These are phyloP conservation scores for Lyophyllum semitale DNA, from an alignment of 768 basidiomycete species.

Conservation along the genomic window DNA sequence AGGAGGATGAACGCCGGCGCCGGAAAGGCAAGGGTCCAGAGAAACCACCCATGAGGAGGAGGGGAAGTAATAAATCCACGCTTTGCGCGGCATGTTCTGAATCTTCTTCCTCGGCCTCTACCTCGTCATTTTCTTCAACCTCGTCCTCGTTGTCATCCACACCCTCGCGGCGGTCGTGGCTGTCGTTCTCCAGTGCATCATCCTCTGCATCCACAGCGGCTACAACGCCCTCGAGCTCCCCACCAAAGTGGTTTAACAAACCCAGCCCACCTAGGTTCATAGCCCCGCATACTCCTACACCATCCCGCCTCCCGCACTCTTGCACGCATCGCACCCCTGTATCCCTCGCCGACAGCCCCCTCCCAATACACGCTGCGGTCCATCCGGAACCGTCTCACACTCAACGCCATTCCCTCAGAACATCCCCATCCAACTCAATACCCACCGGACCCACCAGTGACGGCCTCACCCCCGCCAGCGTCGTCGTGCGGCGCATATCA, in stretches of 20 bases:
- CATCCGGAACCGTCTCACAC: neutral
- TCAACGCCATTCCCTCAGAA: neutral
- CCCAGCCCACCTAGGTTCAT: conserved; percentile 23
- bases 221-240: conserved; percentile 33
- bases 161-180: conserved; percentile 27
- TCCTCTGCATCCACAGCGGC: conserved; percentile 35
- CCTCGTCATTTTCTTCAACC: conserved; percentile 25
- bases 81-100: conserved; percentile 17
- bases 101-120: conserved; percentile 22
- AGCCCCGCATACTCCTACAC: conserved; percentile 22
- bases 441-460: neutral
- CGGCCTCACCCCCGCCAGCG: neutral
- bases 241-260: conserved; percentile 9
- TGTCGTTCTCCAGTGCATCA: conserved; percentile 23
- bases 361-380: conserved; percentile 19
- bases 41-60: conserved; percentile 8
- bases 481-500: conserved; percentile 28
- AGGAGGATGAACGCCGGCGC: conserved; percentile 35
- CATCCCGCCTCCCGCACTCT: conserved; percentile 31
- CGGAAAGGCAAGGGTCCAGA: conserved; percentile 33
- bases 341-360: conserved; percentile 38
- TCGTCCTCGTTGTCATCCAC: conserved; percentile 27
- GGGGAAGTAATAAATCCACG: conserved; percentile 5
- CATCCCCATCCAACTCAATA: neutral
- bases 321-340: conserved; percentile 37